These are phyloP conservation scores for Mortierella hygrophila DNA, from an alignment of 192 early-diverging fungal genomes.

Conservation along the genomic window DNA sequence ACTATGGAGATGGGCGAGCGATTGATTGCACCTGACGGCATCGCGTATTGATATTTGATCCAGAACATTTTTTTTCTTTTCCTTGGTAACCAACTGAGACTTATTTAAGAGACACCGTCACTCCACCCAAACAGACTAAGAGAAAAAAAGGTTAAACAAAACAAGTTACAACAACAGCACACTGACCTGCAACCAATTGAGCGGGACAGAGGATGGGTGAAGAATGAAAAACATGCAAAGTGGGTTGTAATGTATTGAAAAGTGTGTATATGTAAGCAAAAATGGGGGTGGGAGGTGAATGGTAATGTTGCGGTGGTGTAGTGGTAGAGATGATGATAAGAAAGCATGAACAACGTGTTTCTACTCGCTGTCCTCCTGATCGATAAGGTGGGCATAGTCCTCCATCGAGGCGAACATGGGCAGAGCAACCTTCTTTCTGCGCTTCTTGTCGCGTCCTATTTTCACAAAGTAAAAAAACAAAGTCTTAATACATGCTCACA, in stretches of 20 bases:
- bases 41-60: not conserved
- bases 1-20: too few relatives aligned
- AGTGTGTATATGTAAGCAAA: not conserved
- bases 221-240: constrained; percentile 1
- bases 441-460: constrained; percentile 62
- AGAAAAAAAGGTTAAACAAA: not conserved
- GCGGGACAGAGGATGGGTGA: not conserved
- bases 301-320: not conserved
- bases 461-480: not conserved
- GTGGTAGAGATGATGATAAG: not conserved
- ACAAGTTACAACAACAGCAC: not conserved
- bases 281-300: not conserved
- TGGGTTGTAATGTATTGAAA: not conserved
- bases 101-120: not conserved
- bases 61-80: not conserved
- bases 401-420: constrained; percentile 81
- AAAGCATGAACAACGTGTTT: not conserved
- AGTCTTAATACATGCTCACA: not conserved
- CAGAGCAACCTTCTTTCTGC: constrained; percentile 65
- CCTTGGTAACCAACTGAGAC: not conserved
- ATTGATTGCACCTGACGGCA: not conserved
- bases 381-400: constrained; percentile 70
- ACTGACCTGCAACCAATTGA: not conserved
- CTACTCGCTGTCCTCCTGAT: constrained; percentile 53
- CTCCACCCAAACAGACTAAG: not conserved